Evolutionary conservation across 768 basidiomycete species (phyloP).

Genomic region (Macrolepiota dolichaula): DNA sequence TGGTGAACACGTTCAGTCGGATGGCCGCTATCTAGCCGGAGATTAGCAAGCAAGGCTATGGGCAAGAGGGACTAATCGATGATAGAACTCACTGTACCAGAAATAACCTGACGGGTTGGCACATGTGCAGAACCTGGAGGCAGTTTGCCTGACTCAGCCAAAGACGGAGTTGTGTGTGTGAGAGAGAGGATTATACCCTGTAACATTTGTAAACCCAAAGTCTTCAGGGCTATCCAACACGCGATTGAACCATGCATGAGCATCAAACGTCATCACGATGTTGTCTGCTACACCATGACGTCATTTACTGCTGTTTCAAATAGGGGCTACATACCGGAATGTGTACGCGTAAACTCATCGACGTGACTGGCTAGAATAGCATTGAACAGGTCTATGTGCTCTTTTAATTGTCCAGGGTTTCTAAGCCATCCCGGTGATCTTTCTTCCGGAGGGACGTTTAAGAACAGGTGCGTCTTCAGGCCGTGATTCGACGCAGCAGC

Average conservation of each 20-base stretch:
- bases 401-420: slow-evolving; percentile 32
- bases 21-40: slow-evolving; percentile 40
- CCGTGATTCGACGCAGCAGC: slow-evolving; percentile 36
- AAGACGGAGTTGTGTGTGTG: neutral
- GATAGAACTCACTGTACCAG: slow-evolving; percentile 44
- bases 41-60: neutral
- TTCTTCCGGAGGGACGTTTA: slow-evolving; percentile 55
- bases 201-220: slow-evolving; percentile 46
- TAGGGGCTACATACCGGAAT: slow-evolving; percentile 25
- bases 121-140: slow-evolving; percentile 47
- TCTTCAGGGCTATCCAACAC: slow-evolving; percentile 36
- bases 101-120: slow-evolving; percentile 40
- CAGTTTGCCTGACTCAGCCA: neutral
- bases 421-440: slow-evolving; percentile 38
- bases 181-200: too few relatives aligned
- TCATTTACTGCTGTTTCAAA: neutral
- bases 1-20: slow-evolving; percentile 47
- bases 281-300: slow-evolving; percentile 22
- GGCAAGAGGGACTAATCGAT: neutral
- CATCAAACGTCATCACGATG: slow-evolving; percentile 45
- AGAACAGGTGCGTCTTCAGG: slow-evolving; percentile 45
- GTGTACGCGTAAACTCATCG: slow-evolving; percentile 29
- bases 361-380: slow-evolving; percentile 32
- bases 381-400: slow-evolving; percentile 41
- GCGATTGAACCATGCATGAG: slow-evolving; percentile 44